Evolutionary conservation across 495 filamentous ascomycete species (phyloP), one percentile per base, ranked within the genome.

Genomic region (Penicillium bovifimosum): DNA sequence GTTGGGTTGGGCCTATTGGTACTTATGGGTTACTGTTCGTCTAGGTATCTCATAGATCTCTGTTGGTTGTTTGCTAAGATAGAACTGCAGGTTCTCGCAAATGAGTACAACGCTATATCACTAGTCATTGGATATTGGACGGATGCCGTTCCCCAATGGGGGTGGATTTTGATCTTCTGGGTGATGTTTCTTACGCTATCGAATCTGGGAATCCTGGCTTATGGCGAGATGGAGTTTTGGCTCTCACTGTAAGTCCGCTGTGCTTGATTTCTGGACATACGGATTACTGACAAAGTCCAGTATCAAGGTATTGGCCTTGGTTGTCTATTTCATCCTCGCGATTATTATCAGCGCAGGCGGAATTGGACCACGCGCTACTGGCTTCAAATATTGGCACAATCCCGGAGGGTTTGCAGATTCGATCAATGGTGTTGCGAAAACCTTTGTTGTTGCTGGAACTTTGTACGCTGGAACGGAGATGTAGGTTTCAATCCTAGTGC

Each of bases 381-480:
- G 86, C 7, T 85, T 83, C 8, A 66, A 72, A n/a, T 76, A 82
- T 38, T 88, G 80, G 79, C 78, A 82, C 51, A 72, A 86, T 6
- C 84, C 84, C 0, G 86, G 85, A 2, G 82, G 86, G n/a, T 82
- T 89, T 65, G 73, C 73, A 39, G 81, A 88, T 59, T 57, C 53
- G 1, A 88, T 88, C 70, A 81, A 80, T 47, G 86, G 67, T 8
- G 61, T 70, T 40, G 67, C 63, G 0, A 66, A 62, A 34, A 66
- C 65, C 0, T 88, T 88, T 60, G 85, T 88, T 54, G 86, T 80
- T 28, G 86, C 86, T 5, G 83, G 83, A 17, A 88, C 87, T 47
- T 72, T 86, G 16, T 89, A 86, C 68, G 78, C 76, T 38, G 86
- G 86, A 11, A 88, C 85, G 2, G 86, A 89, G 54, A 73, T 90